Percentiles rank a stretch among this genome's conserved stretches.
Evolutionary conservation across 495 filamentous ascomycete genomes (phyloP).

Genomic region (Tuber aestivum): DNA sequence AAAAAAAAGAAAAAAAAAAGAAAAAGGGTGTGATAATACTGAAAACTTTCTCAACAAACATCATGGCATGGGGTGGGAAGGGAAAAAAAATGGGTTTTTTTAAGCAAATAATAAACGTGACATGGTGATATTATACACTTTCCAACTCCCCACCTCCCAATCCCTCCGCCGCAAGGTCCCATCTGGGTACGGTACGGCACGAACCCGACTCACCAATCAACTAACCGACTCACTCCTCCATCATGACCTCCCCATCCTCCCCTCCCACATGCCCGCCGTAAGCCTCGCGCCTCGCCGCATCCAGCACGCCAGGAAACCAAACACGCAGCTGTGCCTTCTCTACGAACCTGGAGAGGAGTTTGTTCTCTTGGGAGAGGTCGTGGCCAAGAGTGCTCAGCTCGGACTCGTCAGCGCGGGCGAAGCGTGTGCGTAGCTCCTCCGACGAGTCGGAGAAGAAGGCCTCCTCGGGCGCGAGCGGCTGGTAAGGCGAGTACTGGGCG

Average conservation of each 20-base stretch:
- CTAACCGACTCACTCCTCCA: not conserved
- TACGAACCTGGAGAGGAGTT: conserved; percentile 23
- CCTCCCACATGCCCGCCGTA: conserved; percentile 32
- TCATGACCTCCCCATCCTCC: conserved; percentile 43
- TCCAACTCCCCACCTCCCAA: conserved; percentile 6
- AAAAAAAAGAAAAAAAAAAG: not conserved
- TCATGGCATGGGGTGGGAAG: not conserved
- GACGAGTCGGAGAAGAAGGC: conserved; percentile 26
- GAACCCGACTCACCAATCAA: not conserved
- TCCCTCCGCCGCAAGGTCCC: conserved; percentile 5
- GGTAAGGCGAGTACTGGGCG: conserved; percentile 28
- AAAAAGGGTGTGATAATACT: not conserved
- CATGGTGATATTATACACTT: not conserved
- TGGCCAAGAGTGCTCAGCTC: conserved; percentile 26
- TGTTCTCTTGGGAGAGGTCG: conserved; percentile 37
- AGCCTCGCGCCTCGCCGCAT: conserved; percentile 45
- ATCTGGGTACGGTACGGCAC: too few relatives aligned
- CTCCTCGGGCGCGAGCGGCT: conserved; percentile 28
- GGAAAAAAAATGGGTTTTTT: not conserved
- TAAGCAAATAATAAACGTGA: not conserved
- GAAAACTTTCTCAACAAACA: not conserved
- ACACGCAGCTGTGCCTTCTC: conserved; percentile 18
- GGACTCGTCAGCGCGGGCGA: conserved; percentile 32
- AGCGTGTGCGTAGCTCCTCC: conserved; percentile 34
- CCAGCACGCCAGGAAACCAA: conserved; percentile 30